Percentiles rank a stretch among this genome's conserved stretches.
phyloP scores from a whole-genome alignment of 2,329 filamentous ascomycete species.

The Claviceps spartinae region DNA sequence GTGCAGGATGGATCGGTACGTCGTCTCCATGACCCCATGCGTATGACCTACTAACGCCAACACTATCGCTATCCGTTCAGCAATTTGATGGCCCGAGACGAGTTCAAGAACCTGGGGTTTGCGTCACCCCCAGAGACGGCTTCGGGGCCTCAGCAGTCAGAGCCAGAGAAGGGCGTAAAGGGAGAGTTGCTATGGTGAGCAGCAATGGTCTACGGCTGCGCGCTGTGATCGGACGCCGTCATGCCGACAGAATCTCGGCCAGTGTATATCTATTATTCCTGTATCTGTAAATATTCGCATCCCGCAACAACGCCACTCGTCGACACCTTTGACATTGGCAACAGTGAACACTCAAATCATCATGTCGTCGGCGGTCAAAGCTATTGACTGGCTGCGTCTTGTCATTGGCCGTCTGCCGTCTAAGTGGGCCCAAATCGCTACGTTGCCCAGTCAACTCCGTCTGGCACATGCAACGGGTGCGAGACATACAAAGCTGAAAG shows the following conservation, averaged over 20 bases:
- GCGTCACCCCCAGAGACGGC: slow-evolving; percentile 15
- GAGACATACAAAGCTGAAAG: slow-evolving; percentile 7
- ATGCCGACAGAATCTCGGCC: not conserved
- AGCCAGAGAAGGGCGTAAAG: slow-evolving; percentile 22
- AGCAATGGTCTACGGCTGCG: not conserved
- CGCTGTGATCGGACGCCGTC: not conserved
- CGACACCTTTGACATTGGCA: not conserved
- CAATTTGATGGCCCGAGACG: slow-evolving; percentile 91
- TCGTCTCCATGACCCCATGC: not conserved
- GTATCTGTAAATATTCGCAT: not conserved
- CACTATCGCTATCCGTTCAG: slow-evolving; percentile 25
- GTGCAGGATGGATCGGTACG: slow-evolving; percentile 90
- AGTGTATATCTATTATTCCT: not conserved
- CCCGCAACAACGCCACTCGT: not conserved
- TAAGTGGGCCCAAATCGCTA: not conserved
- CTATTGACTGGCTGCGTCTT: not conserved
- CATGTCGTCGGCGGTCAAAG: not conserved
- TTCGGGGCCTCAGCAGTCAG: slow-evolving; percentile 5
- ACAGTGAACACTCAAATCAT: too few relatives aligned
- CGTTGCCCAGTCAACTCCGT: slow-evolving; percentile 14
- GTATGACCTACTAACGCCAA: not conserved
- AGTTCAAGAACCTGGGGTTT: slow-evolving; percentile 89
- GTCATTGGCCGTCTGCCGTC: not conserved
- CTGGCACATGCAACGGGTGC: slow-evolving; percentile 1
- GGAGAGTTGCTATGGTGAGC: slow-evolving; percentile 23